phyloP scores from a whole-genome alignment of 202 grass and related monocot genomes.

The Zizania palustris region DNA sequence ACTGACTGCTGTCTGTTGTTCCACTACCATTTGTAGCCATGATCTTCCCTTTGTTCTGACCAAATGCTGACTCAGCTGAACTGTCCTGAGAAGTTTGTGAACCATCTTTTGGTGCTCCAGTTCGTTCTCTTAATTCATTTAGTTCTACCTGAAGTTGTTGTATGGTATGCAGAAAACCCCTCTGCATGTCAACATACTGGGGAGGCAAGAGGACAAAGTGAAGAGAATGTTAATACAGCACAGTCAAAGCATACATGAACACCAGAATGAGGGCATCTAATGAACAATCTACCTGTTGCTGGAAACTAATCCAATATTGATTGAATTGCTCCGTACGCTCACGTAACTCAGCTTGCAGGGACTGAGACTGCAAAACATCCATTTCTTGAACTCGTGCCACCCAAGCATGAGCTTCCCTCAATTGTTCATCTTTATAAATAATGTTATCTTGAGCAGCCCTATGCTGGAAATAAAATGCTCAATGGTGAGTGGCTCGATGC shows the following conservation, averaged over 20 bases:
- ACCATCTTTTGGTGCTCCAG: constrained; percentile 68
- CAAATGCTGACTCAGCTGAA: constrained; percentile 58
- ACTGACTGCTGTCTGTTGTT: constrained; percentile 46
- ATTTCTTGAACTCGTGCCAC: constrained; percentile 89
- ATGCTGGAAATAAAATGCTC: constrained; percentile 59
- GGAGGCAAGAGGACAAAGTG: not conserved
- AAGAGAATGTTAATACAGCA: constrained; percentile 23
- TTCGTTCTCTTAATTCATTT: constrained; percentile 57
- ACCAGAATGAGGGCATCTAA: constrained; percentile 7
- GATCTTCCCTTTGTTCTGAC: constrained; percentile 65
- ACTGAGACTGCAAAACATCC: constrained; percentile 87
- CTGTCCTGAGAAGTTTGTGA: constrained; percentile 62
- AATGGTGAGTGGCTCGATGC: constrained; percentile 13
- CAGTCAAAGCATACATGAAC: not conserved
- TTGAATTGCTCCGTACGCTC: constrained; percentile 94
- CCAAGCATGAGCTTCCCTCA: constrained; percentile 96
- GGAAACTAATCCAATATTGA: constrained; percentile 86
- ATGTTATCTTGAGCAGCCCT: constrained; percentile 89
- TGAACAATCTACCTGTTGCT: constrained; percentile 63
- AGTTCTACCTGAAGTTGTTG: constrained; percentile 88
- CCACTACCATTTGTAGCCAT: constrained; percentile 64
- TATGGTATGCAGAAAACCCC: constrained; percentile 68
- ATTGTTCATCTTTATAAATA: constrained; percentile 95
- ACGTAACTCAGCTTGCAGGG: constrained; percentile 79
- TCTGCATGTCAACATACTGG: constrained; percentile 92